Evolutionary conservation across 2,329 filamentous ascomycete genomes (phyloP), one percentile per base, ranked within the genome.

Genomic region (Alternaria triticimaculans): DNA sequence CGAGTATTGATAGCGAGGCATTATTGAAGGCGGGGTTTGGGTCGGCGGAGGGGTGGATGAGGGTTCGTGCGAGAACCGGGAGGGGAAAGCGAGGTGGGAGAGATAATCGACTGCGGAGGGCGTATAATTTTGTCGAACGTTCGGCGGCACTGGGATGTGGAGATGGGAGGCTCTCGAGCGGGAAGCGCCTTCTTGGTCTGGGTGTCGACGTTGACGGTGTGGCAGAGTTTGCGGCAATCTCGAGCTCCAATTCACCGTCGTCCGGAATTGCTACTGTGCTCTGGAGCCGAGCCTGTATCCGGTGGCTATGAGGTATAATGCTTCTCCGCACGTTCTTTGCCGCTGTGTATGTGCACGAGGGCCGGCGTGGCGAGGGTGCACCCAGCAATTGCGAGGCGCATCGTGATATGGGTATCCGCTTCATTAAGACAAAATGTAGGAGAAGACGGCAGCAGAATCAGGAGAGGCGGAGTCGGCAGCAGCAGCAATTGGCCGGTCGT

Each of bases 41-140:
- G 79, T 98, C 95, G 64, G 95, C 95, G 20, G 94, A 94, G 30
- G 90, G 84, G 80, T 97, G 92, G 74, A 98, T 88, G 66, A 99
- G 89, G 58, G 93, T 89, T 65, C 95, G 89, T 65, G 93, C 94
- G 69, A 99, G 88, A 6, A 92, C 95, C 83, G 96, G 87, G 64
- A 97, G 82, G 37, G 96, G 95, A 67, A 98, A 87, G 81, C 91
- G 92, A 66, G 88, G 86, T 23, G 94, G 90, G 60, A 99, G 89
- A 44, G 89, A 89, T 65, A 99, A 88, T 80, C 96, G 92, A 73
- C 94, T 93, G 81, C 97, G 94, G 49, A 99, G 88, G 69, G 96
- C 94, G 68, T 94, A 90, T 72, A 99, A 91, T 84, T 97, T 98
- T 66, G 94, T 90, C 50, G 95, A 98, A 69, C 85, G 81, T 64